These are phyloP conservation scores for Solanum chilense DNA, from an alignment of 257 asterid genomes.

Conservation along the genomic window DNA sequence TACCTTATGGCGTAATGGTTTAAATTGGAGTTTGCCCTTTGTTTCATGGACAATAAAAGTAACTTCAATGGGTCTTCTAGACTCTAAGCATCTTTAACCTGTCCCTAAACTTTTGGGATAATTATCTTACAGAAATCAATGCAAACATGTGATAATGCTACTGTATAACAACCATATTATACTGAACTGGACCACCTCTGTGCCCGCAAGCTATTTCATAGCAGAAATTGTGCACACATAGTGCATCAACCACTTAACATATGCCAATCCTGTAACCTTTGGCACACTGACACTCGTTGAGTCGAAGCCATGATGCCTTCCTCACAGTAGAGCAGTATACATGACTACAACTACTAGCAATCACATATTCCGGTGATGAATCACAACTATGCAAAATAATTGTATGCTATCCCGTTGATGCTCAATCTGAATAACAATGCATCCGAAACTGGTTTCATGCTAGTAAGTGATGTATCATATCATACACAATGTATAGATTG, in stretches of 20 bases:
- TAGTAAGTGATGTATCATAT: not conserved
- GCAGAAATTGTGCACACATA: not conserved
- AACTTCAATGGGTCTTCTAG: not conserved
- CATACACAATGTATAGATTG: not conserved
- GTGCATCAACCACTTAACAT: not conserved
- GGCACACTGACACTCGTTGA: not conserved
- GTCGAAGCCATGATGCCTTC: not conserved
- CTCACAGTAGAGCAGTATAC: not conserved
- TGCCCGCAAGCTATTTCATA: not conserved
- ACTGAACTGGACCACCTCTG: not conserved
- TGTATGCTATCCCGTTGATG: not conserved
- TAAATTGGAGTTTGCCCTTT: not conserved
- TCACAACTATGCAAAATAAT: not conserved
- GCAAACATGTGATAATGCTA: not conserved
- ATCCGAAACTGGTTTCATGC: not conserved
- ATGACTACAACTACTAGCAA: not conserved
- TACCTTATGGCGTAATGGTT: not conserved
- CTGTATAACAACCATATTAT: not conserved
- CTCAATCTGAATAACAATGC: not conserved
- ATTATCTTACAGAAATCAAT: not conserved
- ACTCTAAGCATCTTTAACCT: not conserved
- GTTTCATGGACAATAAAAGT: not conserved
- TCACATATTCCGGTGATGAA: not conserved
- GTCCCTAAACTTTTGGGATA: not conserved
- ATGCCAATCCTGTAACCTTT: not conserved